These are phyloP conservation scores for Talaromyces wortmannii DNA, from an alignment of 495 filamentous ascomycete species.

Conservation along the genomic window DNA sequence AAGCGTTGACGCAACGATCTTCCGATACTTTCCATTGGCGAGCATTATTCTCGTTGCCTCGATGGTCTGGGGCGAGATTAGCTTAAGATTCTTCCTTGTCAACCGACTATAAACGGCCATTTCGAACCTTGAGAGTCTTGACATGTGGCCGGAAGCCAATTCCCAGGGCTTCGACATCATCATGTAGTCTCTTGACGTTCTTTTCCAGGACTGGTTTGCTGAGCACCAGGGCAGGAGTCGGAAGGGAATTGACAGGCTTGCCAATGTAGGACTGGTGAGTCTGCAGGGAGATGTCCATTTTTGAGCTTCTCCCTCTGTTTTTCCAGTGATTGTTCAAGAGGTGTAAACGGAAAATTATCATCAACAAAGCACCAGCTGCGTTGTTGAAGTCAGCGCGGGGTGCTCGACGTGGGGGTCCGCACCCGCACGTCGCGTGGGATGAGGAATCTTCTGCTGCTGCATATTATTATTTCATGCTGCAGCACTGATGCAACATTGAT, in stretches of 20 bases:
- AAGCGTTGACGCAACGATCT: constrained; percentile 25
- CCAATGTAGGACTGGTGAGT: constrained; percentile 21
- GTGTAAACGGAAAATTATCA: neutral
- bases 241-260: constrained; percentile 16
- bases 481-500: no score
- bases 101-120: neutral
- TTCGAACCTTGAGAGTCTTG: constrained; percentile 27
- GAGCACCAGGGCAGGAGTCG: constrained; percentile 23
- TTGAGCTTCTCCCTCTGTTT: neutral
- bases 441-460: neutral
- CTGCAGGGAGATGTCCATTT: constrained; percentile 21
- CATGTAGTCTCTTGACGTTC: constrained; percentile 18
- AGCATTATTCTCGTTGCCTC: constrained; percentile 29
- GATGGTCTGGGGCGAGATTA: constrained; percentile 12
- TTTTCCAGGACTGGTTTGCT: constrained; percentile 22
- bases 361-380: no score
- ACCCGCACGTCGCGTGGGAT: neutral
- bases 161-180: constrained; percentile 23
- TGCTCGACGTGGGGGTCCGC: neutral
- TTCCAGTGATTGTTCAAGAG: neutral
- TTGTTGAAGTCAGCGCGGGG: no score
- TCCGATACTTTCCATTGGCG: constrained; percentile 18
- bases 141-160: constrained; percentile 28
- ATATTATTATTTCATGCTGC: no score
- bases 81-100: neutral